Evolutionary conservation across 768 basidiomycete genomes (phyloP).

Genomic region (Boletus reticuloceps): DNA sequence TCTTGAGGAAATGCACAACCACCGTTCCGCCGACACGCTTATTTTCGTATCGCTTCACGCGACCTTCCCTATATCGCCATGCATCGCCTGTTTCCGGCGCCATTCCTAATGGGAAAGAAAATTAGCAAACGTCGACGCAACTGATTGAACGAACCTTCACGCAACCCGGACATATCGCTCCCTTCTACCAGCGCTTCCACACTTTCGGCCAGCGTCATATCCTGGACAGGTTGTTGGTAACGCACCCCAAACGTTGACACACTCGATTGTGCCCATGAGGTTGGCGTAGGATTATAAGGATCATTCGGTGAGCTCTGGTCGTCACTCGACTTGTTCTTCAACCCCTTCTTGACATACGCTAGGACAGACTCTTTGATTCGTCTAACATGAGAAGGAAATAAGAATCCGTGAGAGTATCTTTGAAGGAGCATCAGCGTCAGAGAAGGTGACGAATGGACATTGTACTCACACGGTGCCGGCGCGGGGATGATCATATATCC

Average conservation of each 20-base stretch:
- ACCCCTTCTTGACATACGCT: constrained; percentile 47
- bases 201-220: constrained; percentile 64
- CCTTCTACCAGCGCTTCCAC: constrained; percentile 95
- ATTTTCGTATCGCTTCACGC: constrained; percentile 58
- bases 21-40: constrained; percentile 87
- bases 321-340: constrained; percentile 36
- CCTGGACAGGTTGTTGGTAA: constrained; percentile 67
- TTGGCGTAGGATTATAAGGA: constrained; percentile 42
- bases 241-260: constrained; percentile 82
- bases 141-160: constrained; percentile 48
- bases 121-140: not conserved
- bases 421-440: constrained; percentile 3
- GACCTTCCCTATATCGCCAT: constrained; percentile 74
- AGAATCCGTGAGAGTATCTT: constrained; percentile 93
- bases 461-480: constrained; percentile 82
- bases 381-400: constrained; percentile 86
- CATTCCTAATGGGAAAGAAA: constrained; percentile 39
- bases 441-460: not conserved
- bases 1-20: constrained; percentile 97
- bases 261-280: constrained; percentile 73
- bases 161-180: constrained; percentile 72
- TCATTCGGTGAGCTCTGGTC: constrained; percentile 19
- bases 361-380: constrained; percentile 60
- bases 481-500: constrained; percentile 98
- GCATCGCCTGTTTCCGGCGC: constrained; percentile 60